A percentile compares a stretch with the other conserved stretches of the same genome.
These are phyloP conservation scores for Hanseniaspora clermontiae DNA, from an alignment of 805 yeast species.

Conservation along the genomic window DNA sequence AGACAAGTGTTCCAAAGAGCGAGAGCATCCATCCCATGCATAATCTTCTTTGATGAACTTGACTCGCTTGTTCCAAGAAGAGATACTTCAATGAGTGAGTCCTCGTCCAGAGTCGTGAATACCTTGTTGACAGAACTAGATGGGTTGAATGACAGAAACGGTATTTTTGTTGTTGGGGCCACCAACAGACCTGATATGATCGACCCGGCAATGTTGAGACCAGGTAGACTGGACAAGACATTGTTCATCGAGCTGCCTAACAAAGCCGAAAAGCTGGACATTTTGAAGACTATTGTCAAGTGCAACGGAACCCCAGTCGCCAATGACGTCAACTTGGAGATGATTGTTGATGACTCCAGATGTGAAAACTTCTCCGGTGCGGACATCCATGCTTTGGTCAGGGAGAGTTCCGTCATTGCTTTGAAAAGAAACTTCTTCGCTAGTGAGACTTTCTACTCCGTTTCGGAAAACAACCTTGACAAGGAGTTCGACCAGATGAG, in stretches of 20 bases:
- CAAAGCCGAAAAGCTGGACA: constrained; percentile 65
- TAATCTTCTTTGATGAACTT: constrained; percentile 87
- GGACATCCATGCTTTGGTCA: constrained; percentile 76
- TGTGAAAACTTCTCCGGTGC: constrained; percentile 93
- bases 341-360: constrained; percentile 60
- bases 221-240: constrained; percentile 90
- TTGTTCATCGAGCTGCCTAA: constrained; percentile 81
- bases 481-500: constrained; percentile 31
- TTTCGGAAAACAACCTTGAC: constrained; percentile 37
- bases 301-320: constrained; percentile 67
- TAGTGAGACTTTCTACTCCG: constrained; percentile 32
- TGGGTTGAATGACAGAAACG: constrained; percentile 84
- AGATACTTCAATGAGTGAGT: constrained; percentile 76
- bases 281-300: constrained; percentile 59
- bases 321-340: constrained; percentile 43
- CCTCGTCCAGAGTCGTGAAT: constrained; percentile 86
- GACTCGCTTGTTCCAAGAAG: constrained; percentile 94
- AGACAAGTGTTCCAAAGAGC: constrained; percentile 89
- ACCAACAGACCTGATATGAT: constrained; percentile 97
- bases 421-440: constrained; percentile 60
- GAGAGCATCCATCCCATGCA: constrained; percentile 84
- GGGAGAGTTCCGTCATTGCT: constrained; percentile 90
- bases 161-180: constrained; percentile 91
- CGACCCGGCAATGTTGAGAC: constrained; percentile 95
- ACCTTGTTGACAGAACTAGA: constrained; percentile 88